Percentiles rank a stretch among this genome's conserved stretches.
Conservation (phyloP, 1,139 yeast genomes). For the Hyphopichia burtonii region DNA sequence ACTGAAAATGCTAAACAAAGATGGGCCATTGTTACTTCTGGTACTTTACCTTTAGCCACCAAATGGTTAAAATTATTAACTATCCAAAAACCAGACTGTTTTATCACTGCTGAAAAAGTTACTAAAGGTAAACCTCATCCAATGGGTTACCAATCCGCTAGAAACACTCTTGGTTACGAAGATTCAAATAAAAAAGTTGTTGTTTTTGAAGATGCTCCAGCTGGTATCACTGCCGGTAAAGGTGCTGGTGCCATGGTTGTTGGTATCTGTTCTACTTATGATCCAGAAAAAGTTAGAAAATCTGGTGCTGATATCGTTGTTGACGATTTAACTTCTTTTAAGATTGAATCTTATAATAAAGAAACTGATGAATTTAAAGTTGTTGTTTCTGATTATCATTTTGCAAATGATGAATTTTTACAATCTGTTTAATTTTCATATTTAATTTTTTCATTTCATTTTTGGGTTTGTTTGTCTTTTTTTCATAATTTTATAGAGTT, state of each 20-base stretch:
- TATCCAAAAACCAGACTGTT: conserved; percentile 14
- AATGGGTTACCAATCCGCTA: conserved; percentile 13
- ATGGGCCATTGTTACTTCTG: conserved; percentile 16
- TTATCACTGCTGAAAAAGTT: conserved; percentile 15
- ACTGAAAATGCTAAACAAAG: conserved; percentile 13
- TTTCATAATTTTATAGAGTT: not conserved
- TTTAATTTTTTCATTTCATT: conserved; percentile 65
- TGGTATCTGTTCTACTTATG: conserved; percentile 15
- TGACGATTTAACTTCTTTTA: conserved; percentile 11
- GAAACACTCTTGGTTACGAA: conserved; percentile 13
- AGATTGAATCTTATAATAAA: conserved; percentile 12
- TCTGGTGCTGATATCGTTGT: conserved; percentile 16
- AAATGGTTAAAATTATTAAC: conserved; percentile 15
- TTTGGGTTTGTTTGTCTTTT: conserved; percentile 17
- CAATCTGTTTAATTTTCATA: conserved; percentile 17
- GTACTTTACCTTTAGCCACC: conserved; percentile 15
- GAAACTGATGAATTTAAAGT: conserved; percentile 14
- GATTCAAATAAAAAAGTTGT: conserved; percentile 14
- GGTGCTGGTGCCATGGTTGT: conserved; percentile 16
- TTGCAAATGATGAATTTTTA: conserved; percentile 14
- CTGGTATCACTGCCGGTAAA: conserved; percentile 15
- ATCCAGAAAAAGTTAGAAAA: conserved; percentile 12
- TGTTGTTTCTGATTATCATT: conserved; percentile 11
- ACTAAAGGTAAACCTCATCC: conserved; percentile 17
- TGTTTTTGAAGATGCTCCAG: conserved; percentile 16